phyloP scores from a whole-genome alignment of 1,139 yeast species.

The Pichia sp. region DNA sequence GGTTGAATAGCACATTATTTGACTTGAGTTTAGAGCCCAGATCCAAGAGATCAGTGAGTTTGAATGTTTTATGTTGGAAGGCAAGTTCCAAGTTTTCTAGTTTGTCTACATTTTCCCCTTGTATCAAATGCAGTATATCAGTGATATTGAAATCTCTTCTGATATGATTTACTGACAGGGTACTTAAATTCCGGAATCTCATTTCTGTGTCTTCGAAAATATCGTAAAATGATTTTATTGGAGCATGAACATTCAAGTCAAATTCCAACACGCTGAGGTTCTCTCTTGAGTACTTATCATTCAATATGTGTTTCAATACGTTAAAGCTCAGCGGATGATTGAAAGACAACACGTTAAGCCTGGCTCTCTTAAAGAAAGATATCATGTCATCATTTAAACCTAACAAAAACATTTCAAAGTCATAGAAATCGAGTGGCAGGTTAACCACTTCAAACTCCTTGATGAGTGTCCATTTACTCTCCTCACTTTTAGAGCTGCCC shows the following conservation, averaged over 20 bases:
- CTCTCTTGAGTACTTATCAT: slow-evolving; percentile 6
- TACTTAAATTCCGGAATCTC: slow-evolving; percentile 9
- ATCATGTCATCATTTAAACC: slow-evolving; percentile 1
- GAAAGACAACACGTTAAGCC: slow-evolving; percentile 9
- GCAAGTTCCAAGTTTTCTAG: slow-evolving; percentile 6
- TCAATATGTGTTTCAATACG: slow-evolving; percentile 7
- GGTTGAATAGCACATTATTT: slow-evolving; percentile 4
- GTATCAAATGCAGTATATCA: slow-evolving; percentile 5
- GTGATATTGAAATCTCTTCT: slow-evolving; percentile 9
- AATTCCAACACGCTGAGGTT: slow-evolving; percentile 5
- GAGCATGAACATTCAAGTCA: slow-evolving; percentile 5
- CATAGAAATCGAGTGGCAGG: slow-evolving; percentile 23
- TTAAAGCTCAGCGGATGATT: slow-evolving; percentile 12
- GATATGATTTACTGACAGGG: slow-evolving; percentile 15
- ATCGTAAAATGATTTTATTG: slow-evolving; percentile 1
- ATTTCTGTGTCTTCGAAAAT: slow-evolving; percentile 3
- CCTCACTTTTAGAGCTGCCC: neutral
- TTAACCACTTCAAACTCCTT: slow-evolving; percentile 13
- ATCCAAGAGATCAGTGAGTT: slow-evolving; percentile 6
- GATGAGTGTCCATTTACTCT: slow-evolving; percentile 3
- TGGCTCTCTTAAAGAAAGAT: slow-evolving; percentile 5
- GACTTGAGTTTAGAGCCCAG: slow-evolving; percentile 2
- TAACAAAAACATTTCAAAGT: slow-evolving; percentile 16
- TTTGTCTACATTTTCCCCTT: neutral
- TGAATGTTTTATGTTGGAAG: slow-evolving; percentile 6